phyloP scores from a whole-genome alignment of 2,329 filamentous ascomycete species.

The Oidium heveae region DNA sequence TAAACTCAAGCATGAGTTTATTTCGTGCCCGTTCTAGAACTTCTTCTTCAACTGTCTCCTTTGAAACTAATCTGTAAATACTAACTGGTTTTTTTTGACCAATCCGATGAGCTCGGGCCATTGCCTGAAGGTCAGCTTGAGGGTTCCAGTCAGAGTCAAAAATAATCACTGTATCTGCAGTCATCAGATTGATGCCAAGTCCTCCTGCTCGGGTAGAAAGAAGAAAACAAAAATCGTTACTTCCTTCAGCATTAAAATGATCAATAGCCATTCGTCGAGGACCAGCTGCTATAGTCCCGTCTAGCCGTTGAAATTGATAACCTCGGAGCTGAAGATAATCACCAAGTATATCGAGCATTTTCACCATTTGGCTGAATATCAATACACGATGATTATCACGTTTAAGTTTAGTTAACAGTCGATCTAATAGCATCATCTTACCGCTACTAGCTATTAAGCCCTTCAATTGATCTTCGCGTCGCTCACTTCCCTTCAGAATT shows the following conservation, averaged over 20 bases:
- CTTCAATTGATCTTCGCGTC: constrained; percentile 75
- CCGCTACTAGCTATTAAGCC: constrained; percentile 89
- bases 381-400: constrained; percentile 85
- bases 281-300: constrained; percentile 77
- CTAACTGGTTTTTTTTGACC: constrained; percentile 91
- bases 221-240: constrained; percentile 88
- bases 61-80: constrained; percentile 87
- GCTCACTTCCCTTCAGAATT: constrained; percentile 53
- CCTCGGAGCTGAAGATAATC: constrained; percentile 82
- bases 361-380: constrained; percentile 99
- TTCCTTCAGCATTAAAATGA: constrained; percentile 92
- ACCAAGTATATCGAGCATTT: constrained; percentile 86
- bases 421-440: constrained; percentile 98
- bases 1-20: constrained; percentile 89
- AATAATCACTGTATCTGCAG: constrained; percentile 87
- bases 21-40: constrained; percentile 89
- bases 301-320: constrained; percentile 85
- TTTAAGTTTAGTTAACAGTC: constrained; percentile 79
- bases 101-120: constrained; percentile 94
- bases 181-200: constrained; percentile 97
- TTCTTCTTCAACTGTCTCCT: constrained; percentile 95
- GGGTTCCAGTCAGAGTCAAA: constrained; percentile 99
- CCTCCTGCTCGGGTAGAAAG: constrained; percentile 88
- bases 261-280: constrained; percentile 86
- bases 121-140: constrained; percentile 89